Evolutionary conservation across 768 basidiomycete species (phyloP).

Genomic region (Xanthoconium stramineum): DNA sequence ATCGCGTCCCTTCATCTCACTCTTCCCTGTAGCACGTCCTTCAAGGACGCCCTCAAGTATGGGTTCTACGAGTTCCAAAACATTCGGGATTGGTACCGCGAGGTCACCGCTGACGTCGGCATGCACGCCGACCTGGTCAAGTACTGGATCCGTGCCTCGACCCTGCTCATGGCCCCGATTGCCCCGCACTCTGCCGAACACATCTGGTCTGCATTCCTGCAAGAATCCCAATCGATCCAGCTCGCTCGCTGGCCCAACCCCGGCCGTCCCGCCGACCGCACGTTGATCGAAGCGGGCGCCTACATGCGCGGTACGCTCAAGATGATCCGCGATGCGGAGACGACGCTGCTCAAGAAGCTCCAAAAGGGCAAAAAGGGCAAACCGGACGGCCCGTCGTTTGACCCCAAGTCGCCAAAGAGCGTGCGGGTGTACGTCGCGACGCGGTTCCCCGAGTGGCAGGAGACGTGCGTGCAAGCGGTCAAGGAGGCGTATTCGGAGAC

Average conservation of each 20-base stretch:
- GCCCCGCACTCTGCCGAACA: conserved; percentile 95
- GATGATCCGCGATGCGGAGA: conserved; percentile 86
- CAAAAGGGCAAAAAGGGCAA: conserved; percentile 70
- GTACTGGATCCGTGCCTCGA: conserved; percentile 80
- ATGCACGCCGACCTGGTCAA: conserved; percentile 90
- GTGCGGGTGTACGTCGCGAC: conserved; percentile 90
- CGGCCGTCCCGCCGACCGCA: conserved; percentile 53
- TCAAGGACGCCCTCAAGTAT: conserved; percentile 92
- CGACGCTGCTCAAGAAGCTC: conserved; percentile 71
- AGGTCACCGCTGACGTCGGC: conserved; percentile 81
- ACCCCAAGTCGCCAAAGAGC: conserved; percentile 81
- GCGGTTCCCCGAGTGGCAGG: conserved; percentile 93
- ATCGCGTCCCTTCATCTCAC: neutral
- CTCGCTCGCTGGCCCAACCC: conserved; percentile 80
- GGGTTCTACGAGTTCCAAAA: conserved; percentile 96
- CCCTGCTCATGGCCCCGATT: conserved; percentile 79
- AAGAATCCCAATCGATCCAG: conserved; percentile 75
- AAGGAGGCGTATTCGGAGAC: conserved; percentile 60
- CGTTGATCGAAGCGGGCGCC: conserved; percentile 64
- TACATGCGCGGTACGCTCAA: conserved; percentile 95
- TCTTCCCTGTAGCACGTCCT: conserved; percentile 64
- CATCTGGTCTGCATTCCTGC: conserved; percentile 75
- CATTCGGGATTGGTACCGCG: conserved; percentile 93
- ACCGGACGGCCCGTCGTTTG: conserved; percentile 51
- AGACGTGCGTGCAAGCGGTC: conserved; percentile 71